These are phyloP conservation scores for Beauveria varroae DNA, from an alignment of 2,329 filamentous ascomycete genomes.

Conservation along the genomic window DNA sequence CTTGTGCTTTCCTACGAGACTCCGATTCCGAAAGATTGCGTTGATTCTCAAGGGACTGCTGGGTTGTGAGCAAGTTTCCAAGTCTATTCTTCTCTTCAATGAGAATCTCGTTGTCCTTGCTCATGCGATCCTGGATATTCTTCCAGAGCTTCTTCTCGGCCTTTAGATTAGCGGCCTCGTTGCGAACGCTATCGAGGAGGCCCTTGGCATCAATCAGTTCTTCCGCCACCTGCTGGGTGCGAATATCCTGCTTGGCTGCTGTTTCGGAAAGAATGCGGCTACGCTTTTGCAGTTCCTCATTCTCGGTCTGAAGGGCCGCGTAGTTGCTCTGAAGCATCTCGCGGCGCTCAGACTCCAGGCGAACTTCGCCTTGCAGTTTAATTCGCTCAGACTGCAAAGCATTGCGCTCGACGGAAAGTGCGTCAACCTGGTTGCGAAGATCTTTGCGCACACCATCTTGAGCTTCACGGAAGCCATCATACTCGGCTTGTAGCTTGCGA, in stretches of 20 bases:
- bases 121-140: constrained; percentile 80
- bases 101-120: constrained; percentile 78
- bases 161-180: constrained; percentile 86
- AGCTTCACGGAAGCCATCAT: constrained; percentile 84
- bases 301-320: constrained; percentile 74
- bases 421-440: constrained; percentile 77
- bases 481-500: constrained; percentile 81
- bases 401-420: constrained; percentile 73
- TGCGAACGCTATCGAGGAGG: constrained; percentile 76
- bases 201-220: constrained; percentile 83
- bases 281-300: constrained; percentile 77
- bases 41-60: constrained; percentile 88
- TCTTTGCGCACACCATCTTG: constrained; percentile 73
- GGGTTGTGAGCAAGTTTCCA: constrained; percentile 72
- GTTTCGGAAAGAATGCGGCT: constrained; percentile 70
- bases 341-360: constrained; percentile 73
- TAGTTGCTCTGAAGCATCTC: constrained; percentile 89
- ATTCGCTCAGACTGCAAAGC: constrained; percentile 76
- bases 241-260: constrained; percentile 82
- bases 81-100: constrained; percentile 78
- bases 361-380: constrained; percentile 71
- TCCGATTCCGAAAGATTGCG: constrained; percentile 80
- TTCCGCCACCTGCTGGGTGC: constrained; percentile 85
- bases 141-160: constrained; percentile 94
- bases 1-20: constrained; percentile 69